These are phyloP conservation scores for Diplocarpon rosae DNA, from an alignment of 2,329 filamentous ascomycete genomes.

Conservation along the genomic window DNA sequence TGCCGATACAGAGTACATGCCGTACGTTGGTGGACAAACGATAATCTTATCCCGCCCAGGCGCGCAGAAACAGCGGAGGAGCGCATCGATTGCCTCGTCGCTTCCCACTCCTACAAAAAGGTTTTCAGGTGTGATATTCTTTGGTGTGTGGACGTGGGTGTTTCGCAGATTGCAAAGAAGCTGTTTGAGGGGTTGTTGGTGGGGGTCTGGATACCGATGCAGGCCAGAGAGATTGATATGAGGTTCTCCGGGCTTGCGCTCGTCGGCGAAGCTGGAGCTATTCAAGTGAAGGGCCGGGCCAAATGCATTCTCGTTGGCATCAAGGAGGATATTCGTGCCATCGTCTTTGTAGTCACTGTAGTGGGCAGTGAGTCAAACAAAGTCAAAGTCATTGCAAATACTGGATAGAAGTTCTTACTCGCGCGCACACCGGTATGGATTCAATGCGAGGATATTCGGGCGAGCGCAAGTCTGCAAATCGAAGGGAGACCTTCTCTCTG, in stretches of 20 bases:
- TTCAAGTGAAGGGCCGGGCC: constrained; percentile 61
- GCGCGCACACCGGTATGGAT: constrained; percentile 72
- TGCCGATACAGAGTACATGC: constrained; percentile 94
- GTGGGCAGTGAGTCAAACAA: constrained; percentile 27
- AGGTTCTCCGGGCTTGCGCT: constrained; percentile 25
- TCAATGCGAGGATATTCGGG: constrained; percentile 63
- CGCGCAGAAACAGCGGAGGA: constrained; percentile 85
- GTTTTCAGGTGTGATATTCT: constrained; percentile 65
- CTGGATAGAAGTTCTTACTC: constrained; percentile 45
- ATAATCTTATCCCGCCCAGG: constrained; percentile 84
- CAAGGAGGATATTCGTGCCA: constrained; percentile 87
- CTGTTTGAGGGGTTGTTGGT: constrained; percentile 80
- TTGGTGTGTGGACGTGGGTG: constrained; percentile 66
- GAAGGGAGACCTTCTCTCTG: constrained; percentile 44
- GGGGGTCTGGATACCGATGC: constrained; percentile 92
- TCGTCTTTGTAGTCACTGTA: constrained; percentile 95
- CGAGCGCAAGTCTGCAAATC: constrained; percentile 64
- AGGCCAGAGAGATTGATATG: constrained; percentile 69
- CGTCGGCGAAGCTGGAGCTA: constrained; percentile 32
- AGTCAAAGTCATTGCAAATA: background rate
- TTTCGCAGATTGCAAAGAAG: constrained; percentile 80
- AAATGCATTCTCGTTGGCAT: constrained; percentile 96
- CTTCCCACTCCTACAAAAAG: constrained; percentile 92
- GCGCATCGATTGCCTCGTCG: constrained; percentile 91
- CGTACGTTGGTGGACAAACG: constrained; percentile 92